A percentile compares a stretch with the other conserved stretches of the same genome.
Conservation (phyloP, 345 rosid genomes). For the Carallia brachiata region DNA sequence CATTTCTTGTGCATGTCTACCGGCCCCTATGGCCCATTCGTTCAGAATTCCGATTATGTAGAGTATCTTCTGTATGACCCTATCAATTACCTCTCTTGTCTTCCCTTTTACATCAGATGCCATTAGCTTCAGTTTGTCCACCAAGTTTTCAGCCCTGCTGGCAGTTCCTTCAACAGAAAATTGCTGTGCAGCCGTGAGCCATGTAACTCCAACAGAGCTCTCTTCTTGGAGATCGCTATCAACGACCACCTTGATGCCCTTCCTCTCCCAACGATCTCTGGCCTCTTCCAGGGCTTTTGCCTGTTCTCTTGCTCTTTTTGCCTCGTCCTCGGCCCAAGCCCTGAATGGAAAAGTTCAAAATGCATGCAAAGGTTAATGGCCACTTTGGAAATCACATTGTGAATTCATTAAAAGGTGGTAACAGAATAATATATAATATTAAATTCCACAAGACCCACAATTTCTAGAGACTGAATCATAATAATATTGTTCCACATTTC, state of each 20-base stretch:
- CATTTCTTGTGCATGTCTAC: conserved; percentile 15
- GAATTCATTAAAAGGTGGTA: not conserved
- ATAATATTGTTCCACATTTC: not conserved
- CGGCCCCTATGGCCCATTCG: conserved; percentile 35
- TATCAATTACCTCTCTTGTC: conserved; percentile 49
- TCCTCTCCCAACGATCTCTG: conserved; percentile 83
- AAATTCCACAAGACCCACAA: too few species aligned
- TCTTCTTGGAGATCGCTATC: conserved; percentile 72
- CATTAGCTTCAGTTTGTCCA: conserved; percentile 57
- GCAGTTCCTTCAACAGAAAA: conserved; percentile 54
- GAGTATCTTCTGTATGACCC: conserved; percentile 45
- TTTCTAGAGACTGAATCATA: not conserved
- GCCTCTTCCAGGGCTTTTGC: conserved; percentile 84
- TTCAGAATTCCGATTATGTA: conserved; percentile 42
- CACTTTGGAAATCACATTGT: too few species aligned
- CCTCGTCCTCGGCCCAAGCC: conserved; percentile 96
- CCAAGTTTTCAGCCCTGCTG: conserved; percentile 49
- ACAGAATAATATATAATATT: not conserved
- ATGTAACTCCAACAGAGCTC: conserved; percentile 48
- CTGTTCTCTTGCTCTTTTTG: conserved; percentile 74
- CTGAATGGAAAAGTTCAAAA: conserved; percentile 32
- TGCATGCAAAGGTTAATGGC: not conserved
- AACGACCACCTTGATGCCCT: conserved; percentile 77
- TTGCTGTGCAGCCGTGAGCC: conserved; percentile 60
- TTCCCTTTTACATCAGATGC: conserved; percentile 48